Conservation (phyloP, 1,284 basidiomycete species). For the Ustilago esculenta region DNA sequence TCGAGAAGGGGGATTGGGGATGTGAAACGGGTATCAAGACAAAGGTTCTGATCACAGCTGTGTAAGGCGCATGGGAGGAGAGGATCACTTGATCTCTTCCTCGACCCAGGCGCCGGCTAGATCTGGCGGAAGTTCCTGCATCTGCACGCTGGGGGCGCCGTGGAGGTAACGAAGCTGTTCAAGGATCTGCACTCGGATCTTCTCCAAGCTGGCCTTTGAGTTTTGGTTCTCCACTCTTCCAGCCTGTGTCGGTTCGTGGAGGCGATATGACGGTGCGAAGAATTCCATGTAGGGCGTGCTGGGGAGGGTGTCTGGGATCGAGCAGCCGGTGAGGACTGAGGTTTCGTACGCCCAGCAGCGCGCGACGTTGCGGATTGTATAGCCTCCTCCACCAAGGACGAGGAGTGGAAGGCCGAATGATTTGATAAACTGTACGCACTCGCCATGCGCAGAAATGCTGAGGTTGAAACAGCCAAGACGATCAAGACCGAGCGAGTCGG, state of each 20-base stretch:
- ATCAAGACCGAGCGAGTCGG: slow-evolving; percentile 94
- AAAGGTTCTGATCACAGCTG: background rate
- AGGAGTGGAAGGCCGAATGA: slow-evolving; percentile 89
- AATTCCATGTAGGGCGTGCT: slow-evolving; percentile 90
- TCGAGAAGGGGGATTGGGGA: background rate
- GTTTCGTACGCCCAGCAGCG: slow-evolving; percentile 99
- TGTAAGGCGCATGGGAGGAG: no score
- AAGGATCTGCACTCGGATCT: slow-evolving; percentile 84
- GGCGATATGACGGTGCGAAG: slow-evolving; percentile 89
- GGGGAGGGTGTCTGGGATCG: slow-evolving; percentile 86
- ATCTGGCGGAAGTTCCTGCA: slow-evolving; percentile 96
- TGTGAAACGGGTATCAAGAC: slow-evolving; percentile 13
- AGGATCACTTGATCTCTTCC: slow-evolving; percentile 71
- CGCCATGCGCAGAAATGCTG: slow-evolving; percentile 97
- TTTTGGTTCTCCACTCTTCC: slow-evolving; percentile 90
- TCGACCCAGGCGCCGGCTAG: slow-evolving; percentile 80
- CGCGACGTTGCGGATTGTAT: slow-evolving; percentile 88
- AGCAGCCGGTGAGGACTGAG: slow-evolving; percentile 77
- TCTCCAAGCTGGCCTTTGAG: slow-evolving; percentile 76
- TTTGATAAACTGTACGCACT: slow-evolving; percentile 95
- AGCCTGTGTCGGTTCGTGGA: slow-evolving; percentile 90
- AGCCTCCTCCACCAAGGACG: slow-evolving; percentile 92
- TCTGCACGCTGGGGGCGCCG: slow-evolving; percentile 92
- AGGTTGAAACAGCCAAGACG: slow-evolving; percentile 96
- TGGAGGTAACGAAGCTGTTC: slow-evolving; percentile 92